Evolutionary conservation across 2,329 filamentous ascomycete genomes (phyloP).

Genomic region (Epichloe coenophiala): DNA sequence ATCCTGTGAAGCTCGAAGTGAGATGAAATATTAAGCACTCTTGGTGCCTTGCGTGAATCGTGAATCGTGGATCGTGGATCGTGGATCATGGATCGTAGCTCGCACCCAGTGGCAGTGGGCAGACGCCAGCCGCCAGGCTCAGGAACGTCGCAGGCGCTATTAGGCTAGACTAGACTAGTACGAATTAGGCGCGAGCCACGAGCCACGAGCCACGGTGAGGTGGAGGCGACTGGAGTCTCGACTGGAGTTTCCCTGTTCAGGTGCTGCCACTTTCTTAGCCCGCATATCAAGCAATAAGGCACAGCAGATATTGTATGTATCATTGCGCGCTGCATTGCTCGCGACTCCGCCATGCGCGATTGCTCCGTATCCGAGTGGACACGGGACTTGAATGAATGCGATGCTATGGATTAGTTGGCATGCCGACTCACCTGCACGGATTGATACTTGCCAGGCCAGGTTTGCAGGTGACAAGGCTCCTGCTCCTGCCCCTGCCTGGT

Average conservation of each 20-base stretch:
- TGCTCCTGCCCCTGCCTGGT: not conserved
- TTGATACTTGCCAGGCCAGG: too few species aligned
- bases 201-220: not conserved
- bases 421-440: too few species aligned
- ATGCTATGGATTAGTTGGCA: too few species aligned
- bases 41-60: too few species aligned
- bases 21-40: too few species aligned
- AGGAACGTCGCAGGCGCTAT: conserved; percentile 8
- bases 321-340: not conserved
- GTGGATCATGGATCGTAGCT: not conserved
- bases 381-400: too few species aligned
- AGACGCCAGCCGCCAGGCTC: conserved; percentile 3
- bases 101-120: not conserved
- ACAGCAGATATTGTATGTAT: too few species aligned
- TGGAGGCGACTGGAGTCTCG: not conserved
- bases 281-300: too few species aligned
- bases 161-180: too few species aligned
- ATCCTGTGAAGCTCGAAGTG: too few species aligned
- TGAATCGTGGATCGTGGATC: not conserved
- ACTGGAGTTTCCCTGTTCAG: not conserved
- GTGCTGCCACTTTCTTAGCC: not conserved
- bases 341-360: not conserved
- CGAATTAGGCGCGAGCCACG: not conserved
- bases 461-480: too few species aligned
- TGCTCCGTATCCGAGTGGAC: not conserved